These are phyloP conservation scores for Hypoxylon sp. DNA, from an alignment of 2,329 filamentous ascomycete species.

Conservation along the genomic window DNA sequence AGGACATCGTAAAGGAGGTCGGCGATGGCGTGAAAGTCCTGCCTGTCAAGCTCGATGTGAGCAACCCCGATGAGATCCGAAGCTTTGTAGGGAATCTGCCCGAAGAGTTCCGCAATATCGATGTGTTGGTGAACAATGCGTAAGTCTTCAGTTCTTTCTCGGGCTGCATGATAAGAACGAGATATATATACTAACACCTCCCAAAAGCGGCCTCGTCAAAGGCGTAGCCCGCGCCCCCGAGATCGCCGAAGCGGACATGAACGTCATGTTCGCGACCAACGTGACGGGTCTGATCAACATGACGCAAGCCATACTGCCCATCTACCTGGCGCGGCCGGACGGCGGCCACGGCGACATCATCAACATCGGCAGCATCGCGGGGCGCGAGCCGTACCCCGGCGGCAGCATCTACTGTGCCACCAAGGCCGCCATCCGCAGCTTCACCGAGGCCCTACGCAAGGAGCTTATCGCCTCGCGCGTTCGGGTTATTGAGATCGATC, in stretches of 20 bases:
- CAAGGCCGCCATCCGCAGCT: slow-evolving; percentile 81
- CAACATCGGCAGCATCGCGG: slow-evolving; percentile 77
- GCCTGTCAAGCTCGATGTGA: slow-evolving; percentile 88
- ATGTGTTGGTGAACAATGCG: slow-evolving; percentile 97
- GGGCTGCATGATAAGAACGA: background rate
- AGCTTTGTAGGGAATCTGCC: slow-evolving; percentile 81
- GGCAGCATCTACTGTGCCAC: slow-evolving; percentile 85
- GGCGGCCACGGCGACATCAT: slow-evolving; percentile 93
- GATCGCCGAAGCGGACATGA: slow-evolving; percentile 85
- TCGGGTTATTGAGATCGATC: slow-evolving; percentile 81
- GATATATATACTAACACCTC: too few species aligned
- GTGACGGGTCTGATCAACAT: slow-evolving; percentile 96
- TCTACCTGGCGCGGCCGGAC: slow-evolving; percentile 82
- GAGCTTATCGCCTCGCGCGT: slow-evolving; percentile 80
- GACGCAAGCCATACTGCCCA: slow-evolving; percentile 90
- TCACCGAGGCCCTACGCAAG: slow-evolving; percentile 79
- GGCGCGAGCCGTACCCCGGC: slow-evolving; percentile 79
- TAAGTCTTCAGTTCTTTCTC: slow-evolving; percentile 62
- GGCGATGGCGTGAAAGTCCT: slow-evolving; percentile 85
- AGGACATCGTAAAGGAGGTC: slow-evolving; percentile 82
- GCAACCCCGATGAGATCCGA: slow-evolving; percentile 80
- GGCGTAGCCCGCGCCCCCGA: slow-evolving; percentile 88
- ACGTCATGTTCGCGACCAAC: slow-evolving; percentile 92
- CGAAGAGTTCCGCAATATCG: slow-evolving; percentile 84
- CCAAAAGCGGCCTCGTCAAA: slow-evolving; percentile 83